A percentile compares a stretch with the other conserved stretches of the same genome.
Evolutionary conservation across 345 rosid genomes (phyloP).

Genomic region (Turritis glabra): DNA sequence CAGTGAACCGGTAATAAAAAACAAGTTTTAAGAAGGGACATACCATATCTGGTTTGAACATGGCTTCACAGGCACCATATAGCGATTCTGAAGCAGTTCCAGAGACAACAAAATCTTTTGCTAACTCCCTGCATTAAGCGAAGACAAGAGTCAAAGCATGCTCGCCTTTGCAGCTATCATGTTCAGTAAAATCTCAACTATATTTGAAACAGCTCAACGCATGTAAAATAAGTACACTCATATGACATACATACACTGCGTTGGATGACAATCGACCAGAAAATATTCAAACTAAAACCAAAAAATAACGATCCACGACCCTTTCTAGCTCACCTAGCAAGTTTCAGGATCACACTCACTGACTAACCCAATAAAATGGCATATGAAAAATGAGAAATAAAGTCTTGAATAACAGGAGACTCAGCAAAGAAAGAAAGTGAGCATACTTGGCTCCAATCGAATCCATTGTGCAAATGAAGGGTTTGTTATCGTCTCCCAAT

Average conservation of each 20-base stretch:
- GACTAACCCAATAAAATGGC: background rate
- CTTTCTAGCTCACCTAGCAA: background rate
- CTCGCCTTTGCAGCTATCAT: background rate
- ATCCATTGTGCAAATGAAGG: constrained; percentile 98
- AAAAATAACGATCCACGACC: background rate
- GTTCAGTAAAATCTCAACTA: background rate
- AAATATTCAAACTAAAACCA: background rate
- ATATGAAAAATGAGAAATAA: too few relatives aligned
- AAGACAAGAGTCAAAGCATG: constrained; percentile 7
- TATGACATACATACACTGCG: background rate
- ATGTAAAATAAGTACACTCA: background rate
- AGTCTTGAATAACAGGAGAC: background rate
- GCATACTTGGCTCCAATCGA: constrained; percentile 95
- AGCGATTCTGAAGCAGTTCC: constrained; percentile 95
- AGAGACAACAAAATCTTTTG: constrained; percentile 94
- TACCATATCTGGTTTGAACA: constrained; percentile 94
- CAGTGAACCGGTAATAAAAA: background rate
- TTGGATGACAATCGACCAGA: background rate
- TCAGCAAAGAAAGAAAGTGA: constrained; percentile 13
- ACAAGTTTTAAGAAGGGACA: constrained; percentile 9
- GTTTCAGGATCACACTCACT: background rate
- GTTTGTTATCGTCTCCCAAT: constrained; percentile 86
- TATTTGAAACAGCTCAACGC: background rate
- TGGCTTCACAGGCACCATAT: constrained; percentile 93
- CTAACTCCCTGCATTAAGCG: constrained; percentile 66